Conservation (phyloP, 371 early-diverging fungal genomes). For the Circinella minor region DNA sequence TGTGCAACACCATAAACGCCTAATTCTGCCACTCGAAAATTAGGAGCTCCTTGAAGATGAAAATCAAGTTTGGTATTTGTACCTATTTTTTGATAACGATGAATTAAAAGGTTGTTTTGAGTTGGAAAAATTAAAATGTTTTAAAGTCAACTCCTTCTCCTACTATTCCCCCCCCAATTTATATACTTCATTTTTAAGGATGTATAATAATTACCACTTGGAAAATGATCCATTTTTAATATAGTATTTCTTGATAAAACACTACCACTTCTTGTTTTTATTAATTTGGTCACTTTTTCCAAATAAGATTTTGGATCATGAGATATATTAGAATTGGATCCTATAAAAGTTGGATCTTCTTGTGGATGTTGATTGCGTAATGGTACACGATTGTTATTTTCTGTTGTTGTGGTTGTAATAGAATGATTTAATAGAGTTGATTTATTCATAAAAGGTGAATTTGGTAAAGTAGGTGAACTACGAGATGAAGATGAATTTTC, state of each 20-base stretch:
- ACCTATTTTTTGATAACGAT: conserved; percentile 27
- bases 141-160: too few relatives aligned
- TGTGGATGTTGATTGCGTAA: not conserved
- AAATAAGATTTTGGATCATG: conserved; percentile 18
- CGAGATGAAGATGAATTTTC: not conserved
- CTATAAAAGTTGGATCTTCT: too few relatives aligned
- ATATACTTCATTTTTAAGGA: too few relatives aligned
- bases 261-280: conserved; percentile 55
- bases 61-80: conserved; percentile 65
- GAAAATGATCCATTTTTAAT: conserved; percentile 73
- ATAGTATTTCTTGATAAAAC: conserved; percentile 66
- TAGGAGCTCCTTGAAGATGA: conserved; percentile 73
- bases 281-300: conserved; percentile 41
- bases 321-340: not conserved
- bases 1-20: conserved; percentile 76
- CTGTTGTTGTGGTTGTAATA: not conserved
- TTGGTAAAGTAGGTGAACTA: not conserved
- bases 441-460: not conserved
- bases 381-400: not conserved
- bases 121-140: too few relatives aligned
- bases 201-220: too few relatives aligned
- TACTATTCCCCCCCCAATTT: not conserved
- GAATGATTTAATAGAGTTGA: not conserved
- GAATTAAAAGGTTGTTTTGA: too few relatives aligned
- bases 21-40: conserved; percentile 68